Evolutionary conservation across 2,329 filamentous ascomycete species (phyloP).

Genomic region (Penicillium sp.): DNA sequence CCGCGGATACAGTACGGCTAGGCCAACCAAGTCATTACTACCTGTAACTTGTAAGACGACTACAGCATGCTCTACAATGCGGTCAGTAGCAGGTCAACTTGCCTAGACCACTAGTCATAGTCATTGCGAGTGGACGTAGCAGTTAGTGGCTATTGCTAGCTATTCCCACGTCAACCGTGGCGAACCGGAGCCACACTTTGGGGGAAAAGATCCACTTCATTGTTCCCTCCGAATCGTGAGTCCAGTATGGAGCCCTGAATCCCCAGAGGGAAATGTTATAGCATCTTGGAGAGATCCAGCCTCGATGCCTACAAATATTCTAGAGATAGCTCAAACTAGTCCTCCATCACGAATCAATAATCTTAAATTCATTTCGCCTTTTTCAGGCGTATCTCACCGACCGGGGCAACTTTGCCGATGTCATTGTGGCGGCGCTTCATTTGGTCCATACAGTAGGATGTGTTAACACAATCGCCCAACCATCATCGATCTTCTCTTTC

Average conservation of each 20-base stretch:
- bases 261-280: not conserved
- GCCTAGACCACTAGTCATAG: not conserved
- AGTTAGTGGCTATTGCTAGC: too few species aligned
- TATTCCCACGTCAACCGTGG: not conserved
- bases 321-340: not conserved
- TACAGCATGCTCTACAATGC: too few species aligned
- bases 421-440: slow-evolving; percentile 23
- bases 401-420: slow-evolving; percentile 10
- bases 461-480: slow-evolving; percentile 6
- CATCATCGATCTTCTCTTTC: slow-evolving; percentile 10
- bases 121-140: too few species aligned
- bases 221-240: not conserved
- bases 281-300: not conserved
- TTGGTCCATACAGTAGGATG: slow-evolving; percentile 6
- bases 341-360: not conserved
- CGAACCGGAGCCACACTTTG: not conserved
- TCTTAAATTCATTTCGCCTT: not conserved
- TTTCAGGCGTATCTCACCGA: not conserved
- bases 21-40: too few species aligned
- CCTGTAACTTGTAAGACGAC: not conserved
- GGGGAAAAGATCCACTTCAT: not conserved
- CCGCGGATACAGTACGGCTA: too few species aligned
- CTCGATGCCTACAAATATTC: not conserved
- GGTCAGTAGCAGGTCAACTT: not conserved
- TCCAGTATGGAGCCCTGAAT: not conserved